phyloP scores from a whole-genome alignment of 164 flowering plant species.

The Magnolia sinica region DNA sequence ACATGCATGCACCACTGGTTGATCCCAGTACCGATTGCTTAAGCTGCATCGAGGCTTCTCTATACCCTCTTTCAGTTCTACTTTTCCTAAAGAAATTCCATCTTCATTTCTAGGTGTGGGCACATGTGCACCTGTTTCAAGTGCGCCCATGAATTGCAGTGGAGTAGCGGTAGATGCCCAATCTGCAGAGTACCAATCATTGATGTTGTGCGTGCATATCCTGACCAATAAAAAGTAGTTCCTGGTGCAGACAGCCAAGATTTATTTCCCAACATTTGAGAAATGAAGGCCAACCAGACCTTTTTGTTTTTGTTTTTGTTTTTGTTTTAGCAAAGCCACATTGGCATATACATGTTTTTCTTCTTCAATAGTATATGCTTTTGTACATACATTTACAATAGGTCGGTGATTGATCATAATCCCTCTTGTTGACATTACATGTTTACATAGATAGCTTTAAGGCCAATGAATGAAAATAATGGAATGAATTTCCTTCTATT shows the following conservation, averaged over 20 bases:
- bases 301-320: no score
- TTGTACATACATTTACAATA: not conserved
- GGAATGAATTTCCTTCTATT: no score
- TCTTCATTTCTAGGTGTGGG: slow-evolving; percentile 62
- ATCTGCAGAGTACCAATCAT: slow-evolving; percentile 67
- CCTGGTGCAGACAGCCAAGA: not conserved
- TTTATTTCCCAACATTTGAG: not conserved
- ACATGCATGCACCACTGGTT: no score
- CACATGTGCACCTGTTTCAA: slow-evolving; percentile 97
- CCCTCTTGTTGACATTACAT: no score
- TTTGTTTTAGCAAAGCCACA: not conserved
- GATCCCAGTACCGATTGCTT: no score
- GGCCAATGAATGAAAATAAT: no score
- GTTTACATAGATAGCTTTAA: no score
- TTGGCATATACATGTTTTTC: not conserved
- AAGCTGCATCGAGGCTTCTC: not conserved
- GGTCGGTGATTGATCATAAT: not conserved
- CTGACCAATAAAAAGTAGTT: slow-evolving; percentile 25
- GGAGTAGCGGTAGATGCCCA: slow-evolving; percentile 74
- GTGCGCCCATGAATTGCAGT: slow-evolving; percentile 81
- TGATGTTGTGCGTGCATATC: slow-evolving; percentile 70
- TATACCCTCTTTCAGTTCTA: not conserved
- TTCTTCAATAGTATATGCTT: not conserved
- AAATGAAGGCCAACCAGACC: not conserved
- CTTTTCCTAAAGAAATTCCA: not conserved